A percentile compares a stretch with the other conserved stretches of the same genome.
phyloP scores from a whole-genome alignment of 164 flowering plant species.

The Nelumbo lutea region DNA sequence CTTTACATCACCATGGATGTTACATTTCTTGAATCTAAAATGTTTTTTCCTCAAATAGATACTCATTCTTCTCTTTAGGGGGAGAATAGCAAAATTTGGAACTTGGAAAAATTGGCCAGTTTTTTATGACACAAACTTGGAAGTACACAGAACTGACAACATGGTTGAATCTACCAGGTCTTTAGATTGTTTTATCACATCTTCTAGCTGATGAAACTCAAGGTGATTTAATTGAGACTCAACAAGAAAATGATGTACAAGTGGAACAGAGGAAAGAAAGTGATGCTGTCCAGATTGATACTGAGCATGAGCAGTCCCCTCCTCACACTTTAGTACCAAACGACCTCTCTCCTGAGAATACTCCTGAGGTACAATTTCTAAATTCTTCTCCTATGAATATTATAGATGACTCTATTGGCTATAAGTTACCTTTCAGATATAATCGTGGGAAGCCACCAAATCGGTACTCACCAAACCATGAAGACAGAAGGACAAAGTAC shows the following conservation, averaged over 20 bases:
- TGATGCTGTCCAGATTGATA: background rate
- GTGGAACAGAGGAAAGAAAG: background rate
- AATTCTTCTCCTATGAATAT: background rate
- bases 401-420: constrained; percentile 2
- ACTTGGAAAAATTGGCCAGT: background rate
- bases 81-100: constrained; percentile 5
- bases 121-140: no score
- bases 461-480: constrained; percentile 5
- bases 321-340: background rate
- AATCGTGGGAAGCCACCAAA: constrained; percentile 8
- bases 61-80: constrained; percentile 3
- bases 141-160: no score
- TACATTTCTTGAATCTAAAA: background rate
- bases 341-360: constrained; percentile 9
- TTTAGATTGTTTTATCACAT: no score
- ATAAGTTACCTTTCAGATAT: constrained; percentile 6
- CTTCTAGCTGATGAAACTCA: no score
- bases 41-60: background rate
- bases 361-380: background rate
- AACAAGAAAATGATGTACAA: background rate
- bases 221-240: no score
- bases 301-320: background rate
- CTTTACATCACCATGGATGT: constrained; percentile 3
- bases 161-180: no score
- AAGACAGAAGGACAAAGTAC: constrained; percentile 1